Conservation (phyloP, 371 early-diverging fungal species). For the Mortierella sp. region DNA sequence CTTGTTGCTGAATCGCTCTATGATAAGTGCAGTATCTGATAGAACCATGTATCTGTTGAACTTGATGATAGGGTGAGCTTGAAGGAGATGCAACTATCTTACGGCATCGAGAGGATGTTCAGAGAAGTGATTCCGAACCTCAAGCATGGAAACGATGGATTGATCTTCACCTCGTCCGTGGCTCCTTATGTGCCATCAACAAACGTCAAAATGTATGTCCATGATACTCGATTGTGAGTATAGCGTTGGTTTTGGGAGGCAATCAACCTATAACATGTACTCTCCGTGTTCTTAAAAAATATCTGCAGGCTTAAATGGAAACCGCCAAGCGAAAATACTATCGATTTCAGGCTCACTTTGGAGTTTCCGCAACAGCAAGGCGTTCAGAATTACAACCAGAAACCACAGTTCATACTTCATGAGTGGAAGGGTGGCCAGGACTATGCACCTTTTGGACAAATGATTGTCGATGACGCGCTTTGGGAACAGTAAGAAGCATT, state of each 20-base stretch:
- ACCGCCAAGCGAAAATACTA: slow-evolving; percentile 96
- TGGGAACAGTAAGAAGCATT: slow-evolving; percentile 60
- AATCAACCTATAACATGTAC: too few species aligned
- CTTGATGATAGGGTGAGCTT: slow-evolving; percentile 62
- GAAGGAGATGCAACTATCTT: slow-evolving; percentile 79
- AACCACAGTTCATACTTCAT: slow-evolving; percentile 63
- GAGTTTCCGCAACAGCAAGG: slow-evolving; percentile 45
- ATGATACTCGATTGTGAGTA: too few species aligned
- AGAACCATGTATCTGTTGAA: background rate
- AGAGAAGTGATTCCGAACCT: slow-evolving; percentile 79
- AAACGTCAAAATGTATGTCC: slow-evolving; percentile 81
- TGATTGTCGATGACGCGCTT: slow-evolving; percentile 71
- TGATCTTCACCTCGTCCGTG: slow-evolving; percentile 95
- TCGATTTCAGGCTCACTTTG: slow-evolving; percentile 87
- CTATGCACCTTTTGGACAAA: slow-evolving; percentile 64
- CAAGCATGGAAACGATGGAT: slow-evolving; percentile 95
- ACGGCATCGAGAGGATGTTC: slow-evolving; percentile 72
- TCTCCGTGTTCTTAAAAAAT: too few species aligned
- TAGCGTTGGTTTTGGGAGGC: too few species aligned
- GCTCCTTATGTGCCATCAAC: slow-evolving; percentile 91
- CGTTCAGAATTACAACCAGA: slow-evolving; percentile 44
- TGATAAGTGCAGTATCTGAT: background rate
- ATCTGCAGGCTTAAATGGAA: slow-evolving; percentile 99
- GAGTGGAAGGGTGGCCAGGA: slow-evolving; percentile 71
- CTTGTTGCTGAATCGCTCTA: too few species aligned